Conservation (phyloP, 116 monocot species). For the Zostera marina region DNA sequence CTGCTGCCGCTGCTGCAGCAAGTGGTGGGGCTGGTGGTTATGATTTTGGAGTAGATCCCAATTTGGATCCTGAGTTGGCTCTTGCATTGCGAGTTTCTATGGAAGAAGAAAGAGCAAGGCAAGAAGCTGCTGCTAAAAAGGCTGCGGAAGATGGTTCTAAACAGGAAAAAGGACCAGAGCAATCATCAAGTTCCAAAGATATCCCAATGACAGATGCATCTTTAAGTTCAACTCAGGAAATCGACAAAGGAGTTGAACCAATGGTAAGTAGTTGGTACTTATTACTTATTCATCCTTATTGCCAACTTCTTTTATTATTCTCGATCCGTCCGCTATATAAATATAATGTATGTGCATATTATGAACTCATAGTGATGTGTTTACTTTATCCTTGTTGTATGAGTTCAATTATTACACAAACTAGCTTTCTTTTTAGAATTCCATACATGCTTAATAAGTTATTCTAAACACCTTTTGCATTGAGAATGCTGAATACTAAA, state of each 20-base stretch:
- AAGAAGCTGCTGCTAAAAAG: conserved; percentile 92
- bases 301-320: neutral
- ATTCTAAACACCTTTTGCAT: no score
- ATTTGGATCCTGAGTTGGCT: conserved; percentile 87
- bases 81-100: conserved; percentile 92
- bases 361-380: no score
- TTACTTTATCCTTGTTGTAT: no score
- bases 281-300: neutral
- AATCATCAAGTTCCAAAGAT: conserved; percentile 39
- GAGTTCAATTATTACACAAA: no score
- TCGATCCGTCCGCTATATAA: no score
- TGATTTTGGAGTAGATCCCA: conserved; percentile 97
- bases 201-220: conserved; percentile 34
- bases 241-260: conserved; percentile 39
- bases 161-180: conserved; percentile 39
- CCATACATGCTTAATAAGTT: no score
- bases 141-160: conserved; percentile 68
- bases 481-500: no score
- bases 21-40: conserved; percentile 59
- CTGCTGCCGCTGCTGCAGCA: conserved; percentile 72
- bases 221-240: conserved; percentile 14
- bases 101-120: conserved; percentile 97
- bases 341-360: no score
- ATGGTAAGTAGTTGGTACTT: conserved; percentile 20
- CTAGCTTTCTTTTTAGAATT: no score